Percentiles rank a stretch among this genome's conserved stretches.
Conservation (phyloP, 345 rosid genomes). For the Mangifera indica region DNA sequence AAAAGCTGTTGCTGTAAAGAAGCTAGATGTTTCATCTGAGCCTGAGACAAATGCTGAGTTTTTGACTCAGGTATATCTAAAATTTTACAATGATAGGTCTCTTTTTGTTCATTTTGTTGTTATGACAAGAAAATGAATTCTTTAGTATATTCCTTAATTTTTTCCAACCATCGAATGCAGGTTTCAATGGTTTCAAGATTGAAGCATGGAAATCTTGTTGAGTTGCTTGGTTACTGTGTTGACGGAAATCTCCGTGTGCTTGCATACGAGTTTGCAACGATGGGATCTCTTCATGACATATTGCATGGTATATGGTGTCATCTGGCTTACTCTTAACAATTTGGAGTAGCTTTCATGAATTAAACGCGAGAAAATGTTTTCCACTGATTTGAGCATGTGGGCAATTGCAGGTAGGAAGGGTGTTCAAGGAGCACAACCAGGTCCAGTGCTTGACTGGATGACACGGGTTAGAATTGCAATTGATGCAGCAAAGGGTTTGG, state of each 20-base stretch:
- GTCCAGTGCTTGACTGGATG: constrained; percentile 98
- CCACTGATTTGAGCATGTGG: constrained; percentile 6
- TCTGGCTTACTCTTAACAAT: constrained; percentile 7
- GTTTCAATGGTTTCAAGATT: constrained; percentile 85
- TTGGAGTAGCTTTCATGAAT: not conserved
- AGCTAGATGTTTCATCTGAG: constrained; percentile 81
- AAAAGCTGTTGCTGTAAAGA: constrained; percentile 80
- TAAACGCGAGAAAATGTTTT: not conserved
- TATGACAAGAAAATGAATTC: not conserved
- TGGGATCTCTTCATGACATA: constrained; percentile 97
- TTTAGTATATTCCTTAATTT: not conserved
- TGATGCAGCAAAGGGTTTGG: constrained; percentile 95
- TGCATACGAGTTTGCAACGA: constrained; percentile 97
- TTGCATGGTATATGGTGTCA: constrained; percentile 61
- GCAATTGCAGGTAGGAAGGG: constrained; percentile 83
- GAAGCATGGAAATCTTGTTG: constrained; percentile 76
- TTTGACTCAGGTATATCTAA: constrained; percentile 67
- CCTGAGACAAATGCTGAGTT: constrained; percentile 77
- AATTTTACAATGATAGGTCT: not conserved
- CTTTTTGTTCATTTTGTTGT: constrained; percentile 8
- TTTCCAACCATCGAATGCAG: constrained; percentile 28
- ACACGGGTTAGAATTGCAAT: constrained; percentile 89
- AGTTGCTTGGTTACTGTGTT: constrained; percentile 86
- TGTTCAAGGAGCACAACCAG: constrained; percentile 99
- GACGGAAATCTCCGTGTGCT: constrained; percentile 85